phyloP scores from a whole-genome alignment of 345 rosid species.

The Pseudoturritis turrita region DNA sequence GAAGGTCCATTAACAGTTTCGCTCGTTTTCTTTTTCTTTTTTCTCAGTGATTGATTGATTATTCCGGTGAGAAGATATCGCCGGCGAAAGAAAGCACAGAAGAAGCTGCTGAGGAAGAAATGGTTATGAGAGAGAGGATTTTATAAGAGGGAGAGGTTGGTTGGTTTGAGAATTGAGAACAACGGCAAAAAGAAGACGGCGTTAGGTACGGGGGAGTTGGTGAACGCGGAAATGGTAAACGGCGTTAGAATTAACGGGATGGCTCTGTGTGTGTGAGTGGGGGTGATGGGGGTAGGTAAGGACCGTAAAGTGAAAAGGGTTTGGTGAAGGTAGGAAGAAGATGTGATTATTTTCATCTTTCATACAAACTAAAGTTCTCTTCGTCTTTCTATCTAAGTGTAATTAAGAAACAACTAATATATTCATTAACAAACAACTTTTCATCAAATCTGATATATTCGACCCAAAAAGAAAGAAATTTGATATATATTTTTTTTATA shows the following conservation, averaged over 20 bases:
- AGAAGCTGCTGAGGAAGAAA: conserved; percentile 24
- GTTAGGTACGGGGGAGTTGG: conserved; percentile 27
- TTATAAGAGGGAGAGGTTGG: conserved; percentile 22
- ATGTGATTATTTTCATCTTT: neutral
- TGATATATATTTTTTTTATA: too few relatives aligned
- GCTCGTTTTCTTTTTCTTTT: neutral
- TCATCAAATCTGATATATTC: too few relatives aligned
- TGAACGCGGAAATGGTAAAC: neutral
- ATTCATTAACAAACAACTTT: too few relatives aligned
- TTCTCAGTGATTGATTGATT: neutral
- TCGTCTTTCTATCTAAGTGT: neutral
- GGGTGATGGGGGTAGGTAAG: conserved; percentile 25
- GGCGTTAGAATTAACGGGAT: conserved; percentile 18
- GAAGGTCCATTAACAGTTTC: conserved; percentile 65
- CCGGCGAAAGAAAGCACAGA: neutral
- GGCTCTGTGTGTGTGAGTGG: neutral
- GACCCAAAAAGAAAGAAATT: too few relatives aligned
- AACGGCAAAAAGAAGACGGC: conserved; percentile 20
- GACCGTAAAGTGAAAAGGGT: conserved; percentile 11
- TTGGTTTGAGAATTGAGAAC: conserved; percentile 23
- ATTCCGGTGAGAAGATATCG: neutral
- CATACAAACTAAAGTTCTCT: neutral
- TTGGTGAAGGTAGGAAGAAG: conserved; percentile 23
- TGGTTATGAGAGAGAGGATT: neutral
- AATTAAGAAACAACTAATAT: neutral